Conservation (phyloP, 192 early-diverging fungal species). For the Cetraspora pellucida region DNA sequence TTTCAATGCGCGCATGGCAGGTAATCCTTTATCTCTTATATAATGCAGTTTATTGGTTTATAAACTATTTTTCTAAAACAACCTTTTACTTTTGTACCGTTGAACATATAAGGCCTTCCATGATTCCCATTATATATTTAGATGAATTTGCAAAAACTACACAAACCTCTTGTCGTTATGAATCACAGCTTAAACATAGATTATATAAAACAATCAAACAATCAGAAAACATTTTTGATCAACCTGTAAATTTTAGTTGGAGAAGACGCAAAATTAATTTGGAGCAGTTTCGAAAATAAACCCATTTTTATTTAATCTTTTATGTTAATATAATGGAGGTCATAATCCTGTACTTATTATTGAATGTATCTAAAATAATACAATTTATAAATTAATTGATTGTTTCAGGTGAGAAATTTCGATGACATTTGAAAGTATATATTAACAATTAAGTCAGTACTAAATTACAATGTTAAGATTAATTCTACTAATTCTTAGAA, state of each 20-base stretch:
- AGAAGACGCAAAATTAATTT: neutral
- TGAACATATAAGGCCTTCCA: constrained; percentile 12
- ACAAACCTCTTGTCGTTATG: neutral
- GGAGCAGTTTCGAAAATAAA: neutral
- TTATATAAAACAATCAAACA: neutral
- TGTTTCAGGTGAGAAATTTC: no score
- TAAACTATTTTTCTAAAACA: neutral
- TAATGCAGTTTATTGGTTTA: neutral
- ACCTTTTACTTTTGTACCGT: neutral
- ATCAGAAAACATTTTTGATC: neutral
- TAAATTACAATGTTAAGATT: no score
- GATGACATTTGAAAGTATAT: no score
- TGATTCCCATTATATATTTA: constrained; percentile 27
- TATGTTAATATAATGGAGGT: no score
- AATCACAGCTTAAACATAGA: neutral
- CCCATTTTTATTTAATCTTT: no score
- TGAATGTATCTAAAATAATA: no score
- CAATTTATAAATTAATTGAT: no score
- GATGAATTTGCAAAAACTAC: neutral
- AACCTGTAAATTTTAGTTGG: neutral
- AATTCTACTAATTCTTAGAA: no score
- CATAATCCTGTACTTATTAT: no score
- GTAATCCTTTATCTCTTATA: neutral
- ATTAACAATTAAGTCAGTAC: no score
- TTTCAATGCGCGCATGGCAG: constrained; percentile 69